Percentiles rank a stretch among this genome's conserved stretches.
phyloP scores from a whole-genome alignment of 257 asterid species.

The Plantago major region DNA sequence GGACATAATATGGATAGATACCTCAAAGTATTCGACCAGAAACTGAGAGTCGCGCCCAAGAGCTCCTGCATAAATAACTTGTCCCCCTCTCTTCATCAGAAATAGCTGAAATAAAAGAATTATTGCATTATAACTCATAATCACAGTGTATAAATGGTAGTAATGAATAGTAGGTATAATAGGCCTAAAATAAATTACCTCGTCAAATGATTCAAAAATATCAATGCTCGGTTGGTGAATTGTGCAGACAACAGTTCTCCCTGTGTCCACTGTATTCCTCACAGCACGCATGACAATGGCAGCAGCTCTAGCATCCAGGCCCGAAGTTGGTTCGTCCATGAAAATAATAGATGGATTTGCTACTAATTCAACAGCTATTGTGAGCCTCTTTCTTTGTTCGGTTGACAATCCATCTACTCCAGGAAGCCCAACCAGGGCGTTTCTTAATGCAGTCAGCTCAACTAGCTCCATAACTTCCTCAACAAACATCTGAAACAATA shows the following conservation, averaged over 20 bases:
- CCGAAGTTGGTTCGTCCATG: slow-evolving; percentile 79
- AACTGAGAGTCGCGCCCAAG: slow-evolving; percentile 54
- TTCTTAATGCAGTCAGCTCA: slow-evolving; percentile 44
- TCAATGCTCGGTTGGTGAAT: slow-evolving; percentile 76
- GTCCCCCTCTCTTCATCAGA: slow-evolving; percentile 70
- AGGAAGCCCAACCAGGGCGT: slow-evolving; percentile 58
- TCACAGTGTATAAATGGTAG: not conserved
- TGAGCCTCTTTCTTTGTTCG: slow-evolving; percentile 63
- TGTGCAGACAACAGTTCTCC: slow-evolving; percentile 69
- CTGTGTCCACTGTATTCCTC: slow-evolving; percentile 64
- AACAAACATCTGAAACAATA: slow-evolving; percentile 51
- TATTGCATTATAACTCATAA: not conserved
- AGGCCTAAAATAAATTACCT: slow-evolving; percentile 28
- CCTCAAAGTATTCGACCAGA: slow-evolving; percentile 56
- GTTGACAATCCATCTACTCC: slow-evolving; percentile 64
- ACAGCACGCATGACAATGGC: slow-evolving; percentile 75
- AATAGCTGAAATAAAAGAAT: slow-evolving; percentile 30
- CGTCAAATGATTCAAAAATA: slow-evolving; percentile 63
- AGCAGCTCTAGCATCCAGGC: slow-evolving; percentile 71
- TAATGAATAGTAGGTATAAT: not conserved
- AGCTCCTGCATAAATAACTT: slow-evolving; percentile 61
- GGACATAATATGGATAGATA: slow-evolving; percentile 6
- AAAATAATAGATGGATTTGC: slow-evolving; percentile 69
- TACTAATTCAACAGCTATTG: slow-evolving; percentile 63
- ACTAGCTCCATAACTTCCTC: slow-evolving; percentile 74